phyloP scores from a whole-genome alignment of 805 yeast genomes.

The Cephaloascus albidus region DNA sequence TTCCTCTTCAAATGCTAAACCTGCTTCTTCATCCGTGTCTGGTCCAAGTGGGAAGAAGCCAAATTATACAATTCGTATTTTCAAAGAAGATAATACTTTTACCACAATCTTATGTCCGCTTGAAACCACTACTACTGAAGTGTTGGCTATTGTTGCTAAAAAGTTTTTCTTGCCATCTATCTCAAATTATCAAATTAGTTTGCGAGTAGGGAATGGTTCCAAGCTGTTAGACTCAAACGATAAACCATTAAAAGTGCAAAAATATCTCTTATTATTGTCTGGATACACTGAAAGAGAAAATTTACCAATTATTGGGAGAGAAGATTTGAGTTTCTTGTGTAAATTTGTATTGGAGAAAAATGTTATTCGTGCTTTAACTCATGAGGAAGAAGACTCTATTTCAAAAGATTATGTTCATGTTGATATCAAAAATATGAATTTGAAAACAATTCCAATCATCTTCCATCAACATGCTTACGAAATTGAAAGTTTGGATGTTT shows the following conservation, averaged over 20 bases:
- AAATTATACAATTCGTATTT: constrained; percentile 56
- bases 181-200: constrained; percentile 67
- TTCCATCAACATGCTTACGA: constrained; percentile 75
- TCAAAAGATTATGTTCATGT: constrained; percentile 64
- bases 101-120: constrained; percentile 76
- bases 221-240: constrained; percentile 67
- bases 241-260: constrained; percentile 69
- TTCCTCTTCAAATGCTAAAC: not conserved
- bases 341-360: constrained; percentile 67
- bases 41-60: not conserved
- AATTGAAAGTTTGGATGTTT: constrained; percentile 72
- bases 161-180: constrained; percentile 67
- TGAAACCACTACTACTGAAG: constrained; percentile 67
- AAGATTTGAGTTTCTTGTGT: constrained; percentile 74
- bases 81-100: constrained; percentile 76
- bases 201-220: constrained; percentile 67
- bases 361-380: constrained; percentile 48
- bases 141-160: constrained; percentile 61
- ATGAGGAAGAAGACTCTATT: constrained; percentile 63
- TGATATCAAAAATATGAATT: constrained; percentile 59
- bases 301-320: constrained; percentile 69
- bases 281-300: constrained; percentile 79
- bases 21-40: not conserved
- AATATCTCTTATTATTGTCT: constrained; percentile 58
- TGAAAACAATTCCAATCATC: constrained; percentile 78